Evolutionary conservation across 306 rosid species (phyloP).

Genomic region (Benincasa hispida): DNA sequence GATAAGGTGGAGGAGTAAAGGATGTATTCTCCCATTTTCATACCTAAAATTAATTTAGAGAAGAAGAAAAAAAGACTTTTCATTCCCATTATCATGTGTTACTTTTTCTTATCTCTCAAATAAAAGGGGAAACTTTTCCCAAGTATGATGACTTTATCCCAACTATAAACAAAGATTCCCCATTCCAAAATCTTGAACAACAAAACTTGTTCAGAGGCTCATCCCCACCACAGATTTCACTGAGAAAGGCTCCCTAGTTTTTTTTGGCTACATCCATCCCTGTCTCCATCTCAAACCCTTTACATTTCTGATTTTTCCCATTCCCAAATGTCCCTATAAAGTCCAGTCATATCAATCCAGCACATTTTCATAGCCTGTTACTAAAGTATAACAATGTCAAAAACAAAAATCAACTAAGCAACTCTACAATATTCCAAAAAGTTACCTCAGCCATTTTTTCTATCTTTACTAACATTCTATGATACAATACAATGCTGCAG

Average conservation of each 20-base stretch:
- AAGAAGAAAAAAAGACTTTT: background rate
- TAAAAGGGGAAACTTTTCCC: background rate
- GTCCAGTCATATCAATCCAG: background rate
- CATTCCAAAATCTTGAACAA: background rate
- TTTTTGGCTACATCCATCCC: background rate
- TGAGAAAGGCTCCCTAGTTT: background rate
- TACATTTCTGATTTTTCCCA: background rate
- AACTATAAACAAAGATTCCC: background rate
- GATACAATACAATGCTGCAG: background rate
- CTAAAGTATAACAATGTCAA: background rate
- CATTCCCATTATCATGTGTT: background rate
- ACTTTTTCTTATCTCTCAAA: background rate
- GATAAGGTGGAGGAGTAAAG: background rate
- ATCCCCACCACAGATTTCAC: background rate
- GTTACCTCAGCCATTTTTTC: background rate
- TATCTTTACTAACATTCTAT: conserved; percentile 1
- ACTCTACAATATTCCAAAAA: background rate
- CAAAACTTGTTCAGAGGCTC: background rate
- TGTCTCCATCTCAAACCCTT: background rate
- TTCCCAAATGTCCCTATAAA: background rate
- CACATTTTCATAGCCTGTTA: background rate
- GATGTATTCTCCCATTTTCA: background rate
- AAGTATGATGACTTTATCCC: background rate
- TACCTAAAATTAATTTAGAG: background rate
- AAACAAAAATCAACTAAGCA: background rate